phyloP scores from a whole-genome alignment of 805 yeast genomes.

The Hanseniaspora taiwanica region DNA sequence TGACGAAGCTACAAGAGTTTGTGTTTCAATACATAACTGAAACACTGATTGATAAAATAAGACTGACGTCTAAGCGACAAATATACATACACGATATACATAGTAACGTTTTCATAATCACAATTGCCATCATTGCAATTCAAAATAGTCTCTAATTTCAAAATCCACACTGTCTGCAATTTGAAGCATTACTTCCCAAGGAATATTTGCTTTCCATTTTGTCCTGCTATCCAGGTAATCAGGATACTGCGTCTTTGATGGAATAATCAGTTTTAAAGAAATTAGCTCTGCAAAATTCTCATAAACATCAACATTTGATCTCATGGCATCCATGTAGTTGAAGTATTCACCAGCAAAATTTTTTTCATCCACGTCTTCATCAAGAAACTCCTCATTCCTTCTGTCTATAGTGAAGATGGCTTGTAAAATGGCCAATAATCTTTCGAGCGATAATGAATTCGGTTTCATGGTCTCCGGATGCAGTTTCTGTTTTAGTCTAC shows the following conservation, averaged over 20 bases:
- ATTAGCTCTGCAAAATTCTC: slow-evolving; percentile 47
- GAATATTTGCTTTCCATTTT: slow-evolving; percentile 67
- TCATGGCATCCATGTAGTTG: slow-evolving; percentile 10
- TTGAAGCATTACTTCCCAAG: slow-evolving; percentile 48
- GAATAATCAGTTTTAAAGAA: slow-evolving; percentile 36
- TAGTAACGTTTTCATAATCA: too few species aligned
- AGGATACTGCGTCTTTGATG: slow-evolving; percentile 27
- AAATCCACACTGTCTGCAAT: slow-evolving; percentile 54
- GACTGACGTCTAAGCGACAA: too few species aligned
- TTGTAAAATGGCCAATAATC: slow-evolving; percentile 66
- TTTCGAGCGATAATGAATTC: slow-evolving; percentile 60
- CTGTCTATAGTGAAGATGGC: slow-evolving; percentile 43
- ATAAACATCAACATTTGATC: slow-evolving; percentile 36
- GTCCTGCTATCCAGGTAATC: slow-evolving; percentile 56
- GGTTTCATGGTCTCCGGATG: slow-evolving; percentile 59
- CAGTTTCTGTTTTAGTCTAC: slow-evolving; percentile 32
- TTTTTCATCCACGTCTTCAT: slow-evolving; percentile 20
- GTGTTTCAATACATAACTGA: too few species aligned
- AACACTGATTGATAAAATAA: too few species aligned
- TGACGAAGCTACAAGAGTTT: too few species aligned
- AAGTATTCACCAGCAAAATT: slow-evolving; percentile 12
- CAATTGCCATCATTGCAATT: neutral
- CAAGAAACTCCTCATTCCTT: slow-evolving; percentile 21
- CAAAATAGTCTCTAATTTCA: slow-evolving; percentile 49
- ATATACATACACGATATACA: too few species aligned